Evolutionary conservation across 2,329 filamentous ascomycete species (phyloP), one percentile per base, ranked within the genome.

Genomic region (Orbilia quercus): DNA sequence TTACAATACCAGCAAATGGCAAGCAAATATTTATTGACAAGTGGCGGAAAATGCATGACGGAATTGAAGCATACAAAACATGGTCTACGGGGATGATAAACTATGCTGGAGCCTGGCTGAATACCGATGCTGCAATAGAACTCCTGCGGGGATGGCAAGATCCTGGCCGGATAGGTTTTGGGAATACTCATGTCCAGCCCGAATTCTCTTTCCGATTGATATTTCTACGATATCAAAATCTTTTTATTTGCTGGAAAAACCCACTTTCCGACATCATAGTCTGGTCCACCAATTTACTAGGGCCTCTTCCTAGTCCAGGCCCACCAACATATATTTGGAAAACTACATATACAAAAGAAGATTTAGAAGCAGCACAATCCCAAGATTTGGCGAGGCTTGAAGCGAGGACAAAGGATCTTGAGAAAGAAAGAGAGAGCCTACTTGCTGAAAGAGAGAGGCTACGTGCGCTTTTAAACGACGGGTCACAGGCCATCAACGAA

Each of bases 111-210:
- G 18, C 11, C 25, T 57, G 20, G 20, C 7, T 57, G 53, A 18
- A 57, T 7, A 44, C 36, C 2, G 11, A 14, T 2, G 53, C 18
- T 14, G 18, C 38, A 7, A 42, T 7, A 3, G 20, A 31, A 22
- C 12, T 57, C 2, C 38, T 57, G 18, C 7, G 2, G 1, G 53
- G 23, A 2, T 44, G 53, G 53, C 40, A 44, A 16, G 53, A 57
- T 18, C 53, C 53, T 16, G 36, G 53, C 12, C 53, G 53, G n/a
- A 31, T 57, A 3, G 53, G 53, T 2, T 9, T 9, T 6, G 38
- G 38, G 7, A 57, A 57, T 20, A 57, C 38, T 25, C 18, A 44
- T 18, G 38, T 44, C 22, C 53, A 57, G 40, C 20, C 36, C 4
- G 5, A 44, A 16, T 9, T 57, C 16, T 16, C 36, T 7, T 57